These are phyloP conservation scores for Westerdykella aurantiaca DNA, from an alignment of 2,329 filamentous ascomycete genomes.

Conservation along the genomic window DNA sequence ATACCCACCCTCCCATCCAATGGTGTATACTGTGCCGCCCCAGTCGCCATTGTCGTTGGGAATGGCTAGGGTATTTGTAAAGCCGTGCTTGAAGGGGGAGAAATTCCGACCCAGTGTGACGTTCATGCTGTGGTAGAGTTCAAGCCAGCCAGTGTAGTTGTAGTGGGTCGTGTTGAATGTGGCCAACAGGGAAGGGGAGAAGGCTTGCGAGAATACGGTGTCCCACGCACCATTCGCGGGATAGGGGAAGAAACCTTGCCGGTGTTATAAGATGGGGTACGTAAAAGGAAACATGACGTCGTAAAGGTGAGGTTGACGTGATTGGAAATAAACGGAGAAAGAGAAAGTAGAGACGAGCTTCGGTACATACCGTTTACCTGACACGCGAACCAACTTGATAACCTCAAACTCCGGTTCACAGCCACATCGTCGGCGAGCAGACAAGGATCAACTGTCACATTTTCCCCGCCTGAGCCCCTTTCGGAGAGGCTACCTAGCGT, in stretches of 20 bases:
- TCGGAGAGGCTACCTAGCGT: slow-evolving; percentile 2
- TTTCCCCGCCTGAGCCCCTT: neutral
- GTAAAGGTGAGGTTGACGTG: neutral
- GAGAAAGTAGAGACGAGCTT: neutral
- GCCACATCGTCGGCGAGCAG: slow-evolving; percentile 13
- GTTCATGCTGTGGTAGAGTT: slow-evolving; percentile 25
- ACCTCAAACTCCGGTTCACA: slow-evolving; percentile 24
- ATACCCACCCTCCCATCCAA: slow-evolving; percentile 29
- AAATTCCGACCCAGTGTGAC: slow-evolving; percentile 22
- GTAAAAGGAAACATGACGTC: neutral
- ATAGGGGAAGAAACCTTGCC: slow-evolving; percentile 28
- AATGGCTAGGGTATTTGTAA: slow-evolving; percentile 22
- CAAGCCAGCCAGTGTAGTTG: slow-evolving; percentile 23
- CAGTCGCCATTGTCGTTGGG: slow-evolving; percentile 27
- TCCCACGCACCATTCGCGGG: slow-evolving; percentile 28
- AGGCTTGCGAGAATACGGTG: slow-evolving; percentile 16
- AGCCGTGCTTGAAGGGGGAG: slow-evolving; percentile 25
- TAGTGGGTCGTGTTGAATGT: slow-evolving; percentile 30
- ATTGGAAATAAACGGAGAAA: neutral
- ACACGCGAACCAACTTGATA: slow-evolving; percentile 29
- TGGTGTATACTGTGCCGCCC: slow-evolving; percentile 29
- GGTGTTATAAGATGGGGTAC: neutral
- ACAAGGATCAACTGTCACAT: slow-evolving; percentile 16
- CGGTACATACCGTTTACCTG: slow-evolving; percentile 22
- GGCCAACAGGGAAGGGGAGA: slow-evolving; percentile 23